Base-by-base conservation (phyloP, 495 filamentous ascomycete genomes). In the Cercophora sp. region DNA sequence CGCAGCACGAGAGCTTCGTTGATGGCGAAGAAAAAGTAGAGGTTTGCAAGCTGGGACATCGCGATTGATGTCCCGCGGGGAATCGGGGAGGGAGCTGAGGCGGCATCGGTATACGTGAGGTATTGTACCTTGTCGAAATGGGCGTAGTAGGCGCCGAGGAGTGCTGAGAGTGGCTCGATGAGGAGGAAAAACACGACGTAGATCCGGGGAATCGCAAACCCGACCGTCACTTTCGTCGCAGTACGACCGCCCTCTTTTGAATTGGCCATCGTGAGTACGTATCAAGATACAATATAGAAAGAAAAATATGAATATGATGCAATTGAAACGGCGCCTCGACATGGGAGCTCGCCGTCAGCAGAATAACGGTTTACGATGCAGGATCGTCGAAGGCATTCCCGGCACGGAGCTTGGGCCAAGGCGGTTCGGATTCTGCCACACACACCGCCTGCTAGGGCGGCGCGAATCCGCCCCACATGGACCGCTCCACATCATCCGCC, bases 1-100 rank as follows among this genome's bases (percentile, higher is more conserved):
- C 85, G 83, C 46, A 89, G 71, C 11, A 88, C 78, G 13, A 88
- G 67, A 2, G 81, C 83, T 66, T 89, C 84, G 64, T 81, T 87
- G 39, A 89, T 54, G 48, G 83, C 80, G 64, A 89, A 85, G 42
- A 85, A 69, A 8, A 85, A 57, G 66, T 85, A 85, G 16, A 85
- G 56, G 61, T 85, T 85, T 25, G 77, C 83, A 16, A 85, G 78
- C 64, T 85, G 82, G 15, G 79, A 77, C 35, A 85, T 66, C 15
- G 76, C 75, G 37, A 87, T 77, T 1, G 73, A 73, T 0, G 80
- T 83, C 25, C 68, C 68, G 15, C 63, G 57, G 1, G 74, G 64
- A 23, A 74, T 55, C 0, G 52, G 36, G 11, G 59, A 52, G 1
- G 80, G 67, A 8, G 79, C 69, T 6, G 73, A 73, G 8, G 66